A percentile compares a stretch with the other conserved stretches of the same genome.
Conservation (phyloP, 2,329 filamentous ascomycete genomes). For the Volutella citrinella region DNA sequence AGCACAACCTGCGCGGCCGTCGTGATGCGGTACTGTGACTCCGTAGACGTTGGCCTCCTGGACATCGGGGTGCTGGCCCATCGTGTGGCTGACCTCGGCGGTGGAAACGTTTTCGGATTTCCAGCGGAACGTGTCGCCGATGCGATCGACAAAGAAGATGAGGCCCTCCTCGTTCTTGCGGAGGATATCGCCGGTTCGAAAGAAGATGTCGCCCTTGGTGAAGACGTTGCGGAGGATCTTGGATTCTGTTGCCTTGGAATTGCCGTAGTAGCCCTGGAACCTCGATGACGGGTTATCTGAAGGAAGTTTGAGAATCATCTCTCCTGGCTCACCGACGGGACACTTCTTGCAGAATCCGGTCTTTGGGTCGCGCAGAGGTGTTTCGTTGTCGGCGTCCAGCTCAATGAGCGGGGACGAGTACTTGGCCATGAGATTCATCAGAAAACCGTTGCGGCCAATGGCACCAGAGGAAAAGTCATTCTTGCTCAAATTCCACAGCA, state of each 20-base stretch:
- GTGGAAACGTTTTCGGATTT: constrained; percentile 84
- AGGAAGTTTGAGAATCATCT: constrained; percentile 72
- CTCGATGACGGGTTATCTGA: constrained; percentile 56
- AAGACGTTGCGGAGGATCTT: constrained; percentile 77
- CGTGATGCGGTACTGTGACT: constrained; percentile 73
- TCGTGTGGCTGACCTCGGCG: constrained; percentile 72
- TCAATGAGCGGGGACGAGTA: constrained; percentile 57
- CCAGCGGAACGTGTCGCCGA: constrained; percentile 77
- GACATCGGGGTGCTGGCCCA: constrained; percentile 65
- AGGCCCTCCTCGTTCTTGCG: constrained; percentile 68
- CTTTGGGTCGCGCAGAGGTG: constrained; percentile 62
- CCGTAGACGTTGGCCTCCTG: constrained; percentile 85
- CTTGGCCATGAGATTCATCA: constrained; percentile 56
- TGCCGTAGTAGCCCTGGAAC: constrained; percentile 82
- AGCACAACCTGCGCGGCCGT: constrained; percentile 80
- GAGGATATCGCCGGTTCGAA: constrained; percentile 79
- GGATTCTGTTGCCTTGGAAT: constrained; percentile 64
- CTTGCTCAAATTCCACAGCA: constrained; percentile 67
- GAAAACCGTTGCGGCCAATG: constrained; percentile 67
- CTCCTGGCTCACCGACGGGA: constrained; percentile 63
- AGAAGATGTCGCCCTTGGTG: constrained; percentile 74
- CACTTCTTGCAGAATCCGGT: constrained; percentile 67
- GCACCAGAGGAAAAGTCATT: constrained; percentile 76
- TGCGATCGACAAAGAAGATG: constrained; percentile 77
- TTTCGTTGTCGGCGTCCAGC: constrained; percentile 68